phyloP scores from a whole-genome alignment of 2,329 filamentous ascomycete species.

The Paracorniculantispora psalliotae region DNA sequence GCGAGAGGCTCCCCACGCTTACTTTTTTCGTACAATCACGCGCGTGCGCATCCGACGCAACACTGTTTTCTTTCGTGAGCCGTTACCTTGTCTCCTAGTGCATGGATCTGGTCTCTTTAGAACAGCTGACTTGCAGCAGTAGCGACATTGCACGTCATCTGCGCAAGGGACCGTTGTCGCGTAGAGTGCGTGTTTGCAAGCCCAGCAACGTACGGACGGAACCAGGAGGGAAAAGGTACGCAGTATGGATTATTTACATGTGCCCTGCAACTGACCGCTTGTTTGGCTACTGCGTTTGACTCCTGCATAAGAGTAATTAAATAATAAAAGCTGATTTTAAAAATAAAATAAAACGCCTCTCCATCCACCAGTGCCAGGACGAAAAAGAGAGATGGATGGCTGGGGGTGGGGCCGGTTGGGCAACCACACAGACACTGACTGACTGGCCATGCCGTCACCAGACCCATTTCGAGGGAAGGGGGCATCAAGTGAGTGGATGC shows the following conservation, averaged over 20 bases:
- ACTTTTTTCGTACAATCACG: conserved; percentile 7
- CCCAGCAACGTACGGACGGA: not conserved
- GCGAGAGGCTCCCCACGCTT: not conserved
- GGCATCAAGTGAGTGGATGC: conserved; percentile 9
- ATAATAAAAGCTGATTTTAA: not conserved
- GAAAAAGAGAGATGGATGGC: conserved; percentile 12
- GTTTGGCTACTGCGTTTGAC: not conserved
- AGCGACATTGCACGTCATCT: conserved; percentile 6
- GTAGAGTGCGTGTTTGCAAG: not conserved
- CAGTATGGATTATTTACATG: conserved; percentile 4
- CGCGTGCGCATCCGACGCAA: not conserved
- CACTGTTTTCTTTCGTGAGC: not conserved
- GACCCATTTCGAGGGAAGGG: conserved; percentile 5
- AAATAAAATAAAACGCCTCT: not conserved
- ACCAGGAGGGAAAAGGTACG: not conserved
- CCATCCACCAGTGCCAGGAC: conserved; percentile 3
- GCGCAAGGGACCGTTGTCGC: conserved; percentile 2
- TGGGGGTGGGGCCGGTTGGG: conserved; percentile 14
- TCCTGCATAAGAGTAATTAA: not conserved
- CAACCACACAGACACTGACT: conserved; percentile 11
- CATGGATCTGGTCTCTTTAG: not conserved
- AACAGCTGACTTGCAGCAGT: conserved; percentile 8
- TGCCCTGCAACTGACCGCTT: not conserved
- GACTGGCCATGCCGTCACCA: conserved; percentile 13
- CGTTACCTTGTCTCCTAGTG: not conserved